phyloP scores from a whole-genome alignment of 2,329 filamentous ascomycete genomes.

The Setomelanomma holmii region DNA sequence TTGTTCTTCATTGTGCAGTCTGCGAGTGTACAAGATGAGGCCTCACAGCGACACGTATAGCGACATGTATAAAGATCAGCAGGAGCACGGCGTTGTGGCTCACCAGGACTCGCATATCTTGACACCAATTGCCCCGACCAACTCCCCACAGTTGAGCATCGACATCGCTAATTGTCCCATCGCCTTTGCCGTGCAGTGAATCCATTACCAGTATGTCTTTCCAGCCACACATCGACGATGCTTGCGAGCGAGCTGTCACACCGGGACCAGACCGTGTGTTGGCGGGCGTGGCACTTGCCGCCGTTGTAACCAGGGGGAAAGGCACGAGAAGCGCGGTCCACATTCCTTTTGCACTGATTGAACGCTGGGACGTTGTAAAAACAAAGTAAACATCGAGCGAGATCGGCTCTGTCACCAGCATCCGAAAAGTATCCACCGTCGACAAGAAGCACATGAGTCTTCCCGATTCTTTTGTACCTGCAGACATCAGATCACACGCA shows the following conservation, averaged over 20 bases:
- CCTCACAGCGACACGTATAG: too few species aligned
- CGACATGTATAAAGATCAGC: too few species aligned
- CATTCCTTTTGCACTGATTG: slow-evolving; percentile 7
- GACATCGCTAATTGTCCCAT: too few species aligned
- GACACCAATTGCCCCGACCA: too few species aligned
- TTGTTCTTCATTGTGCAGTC: too few species aligned
- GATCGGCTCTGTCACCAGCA: background rate
- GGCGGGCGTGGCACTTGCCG: slow-evolving; percentile 28
- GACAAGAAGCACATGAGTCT: background rate
- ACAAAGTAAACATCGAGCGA: background rate
- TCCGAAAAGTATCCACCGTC: too few species aligned
- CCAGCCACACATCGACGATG: slow-evolving; percentile 13
- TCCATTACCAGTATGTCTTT: slow-evolving; percentile 9
- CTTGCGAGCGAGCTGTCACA: slow-evolving; percentile 26
- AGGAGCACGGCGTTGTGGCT: too few species aligned
- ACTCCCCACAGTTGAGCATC: too few species aligned
- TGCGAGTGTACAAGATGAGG: too few species aligned
- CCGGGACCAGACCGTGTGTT: slow-evolving; percentile 23
- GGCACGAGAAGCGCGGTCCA: slow-evolving; percentile 13
- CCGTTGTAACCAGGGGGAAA: slow-evolving; percentile 24
- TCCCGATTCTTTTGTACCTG: background rate
- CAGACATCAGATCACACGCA: too few species aligned
- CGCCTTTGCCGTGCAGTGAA: too few species aligned
- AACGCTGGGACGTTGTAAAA: background rate
- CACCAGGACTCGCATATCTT: too few species aligned